A percentile compares a stretch with the other conserved stretches of the same genome.
Evolutionary conservation across 2,329 filamentous ascomycete species (phyloP).

Genomic region (Helotiales sp.): DNA sequence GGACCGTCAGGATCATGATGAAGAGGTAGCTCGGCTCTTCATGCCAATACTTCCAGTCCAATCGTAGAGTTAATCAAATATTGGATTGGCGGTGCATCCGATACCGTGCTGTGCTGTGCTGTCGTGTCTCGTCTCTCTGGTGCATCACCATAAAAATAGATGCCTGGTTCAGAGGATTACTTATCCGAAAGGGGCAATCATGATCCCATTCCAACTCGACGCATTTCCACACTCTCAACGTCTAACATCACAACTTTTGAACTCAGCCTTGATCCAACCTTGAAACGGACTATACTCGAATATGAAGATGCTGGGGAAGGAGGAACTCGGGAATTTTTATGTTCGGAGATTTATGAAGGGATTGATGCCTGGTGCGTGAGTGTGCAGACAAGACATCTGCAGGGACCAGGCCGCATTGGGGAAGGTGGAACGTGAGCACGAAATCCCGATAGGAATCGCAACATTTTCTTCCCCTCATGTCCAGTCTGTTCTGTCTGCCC

Average conservation of each 20-base stretch:
- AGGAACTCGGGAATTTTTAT: slow-evolving; percentile 5
- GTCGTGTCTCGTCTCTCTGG: background rate
- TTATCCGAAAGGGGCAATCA: slow-evolving; percentile 32
- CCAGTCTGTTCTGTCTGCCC: background rate
- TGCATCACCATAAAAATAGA: background rate
- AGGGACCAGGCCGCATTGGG: slow-evolving; percentile 5
- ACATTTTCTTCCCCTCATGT: slow-evolving; percentile 6
- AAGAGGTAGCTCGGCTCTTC: background rate
- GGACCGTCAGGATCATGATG: background rate
- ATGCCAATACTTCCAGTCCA: background rate
- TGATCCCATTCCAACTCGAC: slow-evolving; percentile 31
- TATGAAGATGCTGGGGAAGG: slow-evolving; percentile 16
- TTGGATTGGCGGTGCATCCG: background rate
- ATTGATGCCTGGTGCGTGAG: slow-evolving; percentile 20
- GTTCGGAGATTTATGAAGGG: background rate
- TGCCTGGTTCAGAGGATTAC: slow-evolving; percentile 31
- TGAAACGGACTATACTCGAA: slow-evolving; percentile 14
- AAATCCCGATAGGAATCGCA: slow-evolving; percentile 10
- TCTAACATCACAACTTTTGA: slow-evolving; percentile 36
- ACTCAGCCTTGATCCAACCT: slow-evolving; percentile 28
- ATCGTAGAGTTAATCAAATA: background rate
- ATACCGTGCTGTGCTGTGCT: background rate
- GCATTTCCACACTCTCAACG: slow-evolving; percentile 28
- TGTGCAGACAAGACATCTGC: background rate
- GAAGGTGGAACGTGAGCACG: slow-evolving; percentile 20